Percentiles rank a stretch among this genome's conserved stretches.
These are phyloP conservation scores for Suzukiozyma palmioleophila DNA, from an alignment of 1,139 yeast species.

Conservation along the genomic window DNA sequence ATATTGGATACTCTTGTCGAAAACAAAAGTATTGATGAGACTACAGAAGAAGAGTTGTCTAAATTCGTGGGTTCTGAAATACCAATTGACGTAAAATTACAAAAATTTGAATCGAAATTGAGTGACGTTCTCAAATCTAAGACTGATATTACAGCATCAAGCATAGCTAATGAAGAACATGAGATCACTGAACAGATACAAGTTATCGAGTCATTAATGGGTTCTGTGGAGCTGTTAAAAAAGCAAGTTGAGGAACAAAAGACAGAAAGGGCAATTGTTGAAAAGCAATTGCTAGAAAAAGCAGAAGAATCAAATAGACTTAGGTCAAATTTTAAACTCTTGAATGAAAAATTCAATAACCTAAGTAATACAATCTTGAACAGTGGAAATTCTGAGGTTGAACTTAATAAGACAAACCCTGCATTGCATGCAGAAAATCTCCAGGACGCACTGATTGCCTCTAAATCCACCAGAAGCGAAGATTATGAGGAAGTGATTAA, in stretches of 20 bases:
- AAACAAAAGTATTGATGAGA: constrained; percentile 12
- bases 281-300: constrained; percentile 20
- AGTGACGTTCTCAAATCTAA: constrained; percentile 11
- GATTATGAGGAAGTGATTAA: neutral
- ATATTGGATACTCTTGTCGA: constrained; percentile 15
- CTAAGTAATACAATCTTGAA: constrained; percentile 11
- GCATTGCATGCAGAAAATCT: neutral
- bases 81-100: constrained; percentile 22
- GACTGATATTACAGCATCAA: neutral
- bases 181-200: constrained; percentile 15
- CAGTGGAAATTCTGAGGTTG: too few species aligned
- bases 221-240: constrained; percentile 19
- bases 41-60: constrained; percentile 15
- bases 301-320: constrained; percentile 20
- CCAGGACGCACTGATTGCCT: constrained; percentile 7
- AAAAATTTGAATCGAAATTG: constrained; percentile 22
- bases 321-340: constrained; percentile 15
- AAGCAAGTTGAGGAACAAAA: constrained; percentile 20
- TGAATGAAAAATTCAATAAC: constrained; percentile 17
- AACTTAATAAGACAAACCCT: too few species aligned
- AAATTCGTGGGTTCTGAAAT: constrained; percentile 15
- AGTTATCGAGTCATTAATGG: constrained; percentile 16
- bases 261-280: constrained; percentile 17
- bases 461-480: constrained; percentile 7
- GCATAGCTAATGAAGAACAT: constrained; percentile 2